phyloP scores from a whole-genome alignment of 768 basidiomycete species.

The Collybia nuda region DNA sequence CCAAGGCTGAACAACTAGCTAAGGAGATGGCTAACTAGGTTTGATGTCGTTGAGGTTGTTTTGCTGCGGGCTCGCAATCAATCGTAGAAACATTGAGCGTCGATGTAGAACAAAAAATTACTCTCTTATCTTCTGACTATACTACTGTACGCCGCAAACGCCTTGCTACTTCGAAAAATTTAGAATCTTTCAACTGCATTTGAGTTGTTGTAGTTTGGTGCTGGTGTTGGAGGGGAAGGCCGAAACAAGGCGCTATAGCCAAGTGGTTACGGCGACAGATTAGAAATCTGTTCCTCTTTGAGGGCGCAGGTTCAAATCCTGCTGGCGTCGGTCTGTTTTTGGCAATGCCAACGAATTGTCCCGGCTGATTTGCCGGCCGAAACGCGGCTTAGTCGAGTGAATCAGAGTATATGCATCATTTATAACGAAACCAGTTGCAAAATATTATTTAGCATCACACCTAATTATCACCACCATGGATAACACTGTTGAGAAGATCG shows the following conservation, averaged over 20 bases:
- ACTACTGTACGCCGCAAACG: too few relatives aligned
- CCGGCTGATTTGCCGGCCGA: background rate
- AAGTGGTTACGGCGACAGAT: slow-evolving; percentile 82
- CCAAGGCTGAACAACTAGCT: slow-evolving; percentile 95
- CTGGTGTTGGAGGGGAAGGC: background rate
- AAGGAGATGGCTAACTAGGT: slow-evolving; percentile 80
- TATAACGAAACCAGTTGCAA: too few relatives aligned
- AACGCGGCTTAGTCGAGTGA: background rate
- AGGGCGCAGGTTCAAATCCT: slow-evolving; percentile 71
- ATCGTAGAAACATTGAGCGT: background rate
- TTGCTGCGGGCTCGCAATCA: slow-evolving; percentile 5
- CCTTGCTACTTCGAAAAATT: too few relatives aligned
- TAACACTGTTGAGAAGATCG: slow-evolving; percentile 60
- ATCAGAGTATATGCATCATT: too few relatives aligned
- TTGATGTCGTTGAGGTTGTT: slow-evolving; percentile 6
- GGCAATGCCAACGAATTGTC: background rate
- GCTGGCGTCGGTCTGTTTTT: slow-evolving; percentile 51
- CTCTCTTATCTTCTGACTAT: background rate
- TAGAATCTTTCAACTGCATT: too few relatives aligned
- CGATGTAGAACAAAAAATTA: slow-evolving; percentile 1
- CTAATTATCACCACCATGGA: slow-evolving; percentile 17
- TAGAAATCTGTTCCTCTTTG: slow-evolving; percentile 72
- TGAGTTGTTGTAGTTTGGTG: background rate
- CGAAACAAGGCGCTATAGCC: slow-evolving; percentile 65
- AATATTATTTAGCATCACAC: background rate